A percentile compares a stretch with the other conserved stretches of the same genome.
Conservation (phyloP, 495 filamentous ascomycete genomes). For the Cudoniella acicularis region DNA sequence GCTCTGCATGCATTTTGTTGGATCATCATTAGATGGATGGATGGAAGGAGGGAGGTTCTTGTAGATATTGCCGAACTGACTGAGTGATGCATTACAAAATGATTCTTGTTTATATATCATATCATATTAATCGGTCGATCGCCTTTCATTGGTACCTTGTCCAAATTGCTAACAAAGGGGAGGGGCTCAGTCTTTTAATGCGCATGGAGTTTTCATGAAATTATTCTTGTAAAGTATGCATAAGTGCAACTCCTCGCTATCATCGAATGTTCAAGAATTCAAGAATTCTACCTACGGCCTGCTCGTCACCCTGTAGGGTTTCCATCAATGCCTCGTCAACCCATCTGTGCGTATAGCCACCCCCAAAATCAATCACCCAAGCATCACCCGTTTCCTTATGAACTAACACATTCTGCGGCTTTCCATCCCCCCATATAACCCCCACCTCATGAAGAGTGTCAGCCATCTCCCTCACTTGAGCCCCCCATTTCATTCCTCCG, state of each 20-base stretch:
- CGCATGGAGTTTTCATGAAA: too few relatives aligned
- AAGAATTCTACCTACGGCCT: constrained; percentile 19
- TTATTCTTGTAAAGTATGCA: too few relatives aligned
- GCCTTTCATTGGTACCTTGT: too few relatives aligned
- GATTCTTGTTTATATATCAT: too few relatives aligned
- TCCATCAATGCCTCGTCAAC: constrained; percentile 35
- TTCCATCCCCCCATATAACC: constrained; percentile 45
- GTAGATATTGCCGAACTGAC: too few relatives aligned
- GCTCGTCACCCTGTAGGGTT: constrained; percentile 39
- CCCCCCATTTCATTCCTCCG: constrained; percentile 15
- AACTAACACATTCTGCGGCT: constrained; percentile 43
- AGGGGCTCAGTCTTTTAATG: too few relatives aligned
- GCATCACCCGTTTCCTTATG: constrained; percentile 34
- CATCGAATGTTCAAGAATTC: not conserved
- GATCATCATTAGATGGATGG: not conserved
- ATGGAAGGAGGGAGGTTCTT: not conserved
- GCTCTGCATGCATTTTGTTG: not conserved
- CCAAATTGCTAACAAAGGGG: too few relatives aligned
- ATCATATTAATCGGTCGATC: too few relatives aligned
- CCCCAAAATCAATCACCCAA: constrained; percentile 45
- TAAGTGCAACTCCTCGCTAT: not conserved
- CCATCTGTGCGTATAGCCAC: constrained; percentile 42
- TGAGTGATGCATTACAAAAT: too few relatives aligned
- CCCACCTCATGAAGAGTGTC: constrained; percentile 30
- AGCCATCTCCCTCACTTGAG: constrained; percentile 11